Evolutionary conservation across 2,329 filamentous ascomycete genomes (phyloP), one percentile per base, ranked within the genome.

Genomic region (Cephalotrichum gorgonifer): DNA sequence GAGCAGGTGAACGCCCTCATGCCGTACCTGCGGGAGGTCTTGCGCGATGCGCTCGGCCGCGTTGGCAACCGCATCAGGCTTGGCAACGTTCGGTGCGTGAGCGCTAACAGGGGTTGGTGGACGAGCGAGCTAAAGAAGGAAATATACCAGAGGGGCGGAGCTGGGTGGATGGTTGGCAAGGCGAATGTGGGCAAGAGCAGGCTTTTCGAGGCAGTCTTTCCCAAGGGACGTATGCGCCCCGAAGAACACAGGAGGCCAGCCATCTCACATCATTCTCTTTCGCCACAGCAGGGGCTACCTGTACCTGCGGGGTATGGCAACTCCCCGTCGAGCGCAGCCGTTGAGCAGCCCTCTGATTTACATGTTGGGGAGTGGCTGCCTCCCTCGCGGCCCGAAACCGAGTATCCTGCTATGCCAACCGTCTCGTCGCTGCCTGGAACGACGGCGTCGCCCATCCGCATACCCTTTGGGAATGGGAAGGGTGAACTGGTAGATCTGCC

Each of bases 151-250:
- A 79, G 87, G 44, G 89, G 88, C 4, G 91, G 91, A 4, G 93
- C 83, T 15, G 84, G 86, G 15, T 98, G 93, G 91, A 83, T 98
- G 73, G 86, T 98, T 3, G 93, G 93, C n/a, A 97, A 95, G 65
- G 88, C 89, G 54, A 98, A 98, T 60, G 94, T 97, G 2, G 94
- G 93, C 23, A 98, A 98, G 67, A 97, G 91, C 57, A 85, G 85
- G 60, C 76, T 98, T 2, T 95, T 97, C 52, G 83, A 93, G 56
- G 78, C 82, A 4, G 81, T 96, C 7, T 95, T 90, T 58, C 91
- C 94, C 4, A 91, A 86, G 72, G 82, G 81, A 25, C 50, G 52
- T 9, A 35, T 49, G 47, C 20, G 31, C 14, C 17, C 22, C 20
- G 39, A 22, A n/a, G 42, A 38, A 4, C 4, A 12, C 15, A 44